These are phyloP conservation scores for Microdochium nivale DNA, from an alignment of 2,329 filamentous ascomycete genomes.

Conservation along the genomic window DNA sequence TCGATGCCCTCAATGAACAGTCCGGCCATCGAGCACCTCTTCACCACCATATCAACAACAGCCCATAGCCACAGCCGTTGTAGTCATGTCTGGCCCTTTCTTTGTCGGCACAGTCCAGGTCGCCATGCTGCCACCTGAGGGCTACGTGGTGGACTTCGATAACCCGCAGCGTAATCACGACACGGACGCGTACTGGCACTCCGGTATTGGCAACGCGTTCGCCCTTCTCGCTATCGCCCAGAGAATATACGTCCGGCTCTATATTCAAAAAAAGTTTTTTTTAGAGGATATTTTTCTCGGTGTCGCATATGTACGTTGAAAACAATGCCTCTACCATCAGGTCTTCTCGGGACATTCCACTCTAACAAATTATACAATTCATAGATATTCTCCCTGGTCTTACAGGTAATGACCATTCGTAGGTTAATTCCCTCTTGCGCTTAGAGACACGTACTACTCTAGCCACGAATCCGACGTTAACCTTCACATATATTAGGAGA, in stretches of 20 bases:
- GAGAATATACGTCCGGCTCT: background rate
- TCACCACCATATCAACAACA: too few relatives aligned
- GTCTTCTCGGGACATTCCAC: background rate
- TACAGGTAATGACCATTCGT: background rate
- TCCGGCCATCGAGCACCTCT: too few relatives aligned
- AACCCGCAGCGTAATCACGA: slow-evolving; percentile 10
- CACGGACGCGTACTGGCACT: background rate
- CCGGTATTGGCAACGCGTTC: background rate
- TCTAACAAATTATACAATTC: too few relatives aligned
- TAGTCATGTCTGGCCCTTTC: background rate
- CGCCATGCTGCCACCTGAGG: background rate
- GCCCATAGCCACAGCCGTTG: too few relatives aligned
- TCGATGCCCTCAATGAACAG: too few relatives aligned
- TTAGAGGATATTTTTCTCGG: background rate
- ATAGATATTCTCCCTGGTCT: too few relatives aligned
- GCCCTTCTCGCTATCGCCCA: background rate
- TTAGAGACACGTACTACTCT: background rate
- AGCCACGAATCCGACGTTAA: too few relatives aligned
- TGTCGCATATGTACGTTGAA: background rate
- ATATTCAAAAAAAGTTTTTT: background rate
- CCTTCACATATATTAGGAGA: background rate
- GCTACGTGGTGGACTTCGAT: slow-evolving; percentile 2
- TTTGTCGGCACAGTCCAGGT: background rate
- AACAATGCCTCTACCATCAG: slow-evolving; percentile 1
- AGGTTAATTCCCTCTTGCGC: too few relatives aligned